Evolutionary conservation across 1,139 yeast species (phyloP).

Genomic region (Chernovozyma sophiae-reginae): DNA sequence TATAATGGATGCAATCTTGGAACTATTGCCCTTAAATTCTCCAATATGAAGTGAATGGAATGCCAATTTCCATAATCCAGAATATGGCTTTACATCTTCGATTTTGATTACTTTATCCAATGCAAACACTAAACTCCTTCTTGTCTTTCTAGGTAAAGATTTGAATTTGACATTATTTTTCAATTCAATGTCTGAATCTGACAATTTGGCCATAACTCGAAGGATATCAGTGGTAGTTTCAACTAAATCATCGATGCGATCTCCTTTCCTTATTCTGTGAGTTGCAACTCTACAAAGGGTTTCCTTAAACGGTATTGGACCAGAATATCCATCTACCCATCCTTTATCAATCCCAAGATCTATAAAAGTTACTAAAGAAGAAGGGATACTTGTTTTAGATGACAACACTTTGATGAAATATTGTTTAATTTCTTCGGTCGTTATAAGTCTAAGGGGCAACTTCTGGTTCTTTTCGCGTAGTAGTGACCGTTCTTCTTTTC

Average conservation of each 20-base stretch:
- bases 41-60: conserved; percentile 13
- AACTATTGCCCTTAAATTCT: conserved; percentile 5
- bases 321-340: conserved; percentile 5
- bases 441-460: background rate
- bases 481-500: conserved; percentile 4
- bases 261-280: conserved; percentile 4
- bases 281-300: conserved; percentile 9
- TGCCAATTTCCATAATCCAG: conserved; percentile 9
- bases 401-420: conserved; percentile 7
- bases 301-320: conserved; percentile 11
- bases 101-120: conserved; percentile 9
- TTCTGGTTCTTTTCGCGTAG: conserved; percentile 3
- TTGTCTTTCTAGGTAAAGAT: conserved; percentile 8
- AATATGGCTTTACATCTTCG: conserved; percentile 11
- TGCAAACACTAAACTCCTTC: conserved; percentile 7
- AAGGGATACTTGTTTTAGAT: conserved; percentile 8
- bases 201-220: conserved; percentile 10
- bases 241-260: conserved; percentile 6
- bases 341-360: conserved; percentile 6
- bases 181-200: conserved; percentile 5
- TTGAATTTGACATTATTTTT: conserved; percentile 5
- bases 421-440: conserved; percentile 7
- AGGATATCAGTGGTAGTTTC: conserved; percentile 11
- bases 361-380: conserved; percentile 3
- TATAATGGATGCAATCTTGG: conserved; percentile 7